Evolutionary conservation across 768 basidiomycete genomes (phyloP), one percentile per base, ranked within the genome.

Genomic region (Megacollybia marginata): DNA sequence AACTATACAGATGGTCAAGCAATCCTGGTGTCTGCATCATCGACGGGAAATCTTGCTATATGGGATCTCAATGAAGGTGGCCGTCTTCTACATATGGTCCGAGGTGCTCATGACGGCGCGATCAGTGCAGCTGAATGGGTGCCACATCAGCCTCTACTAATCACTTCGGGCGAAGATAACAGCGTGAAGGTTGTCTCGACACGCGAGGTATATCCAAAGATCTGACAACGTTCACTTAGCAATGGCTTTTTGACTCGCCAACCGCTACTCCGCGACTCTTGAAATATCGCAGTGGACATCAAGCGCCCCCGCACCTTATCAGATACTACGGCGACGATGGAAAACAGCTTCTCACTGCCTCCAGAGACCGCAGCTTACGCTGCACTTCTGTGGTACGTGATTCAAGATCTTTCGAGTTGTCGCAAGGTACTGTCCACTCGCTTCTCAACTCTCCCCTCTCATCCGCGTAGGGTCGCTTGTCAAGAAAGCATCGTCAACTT

Each of bases 261-360:
- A 87, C 88, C 0, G 73, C 86, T 1, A 71, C 88, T 19, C 95
- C 96, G 1, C 79, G 91, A 49, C 71, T 98, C 10, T 76, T 97
- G 20, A 98, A 97, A 70, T 91, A 80, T 64, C 81, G 96, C 43
- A 86, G 91, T 0, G 96, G 96, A 33, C 96, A 99, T 59, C 88
- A 88, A 55, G 76, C 82, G 1, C 92, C 96, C 15, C 93, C 93
- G 0, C 86, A 93, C 61, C 73, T 93, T 16, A 91, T 99, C 45
- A 78, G 94, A 49, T 97, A 92, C 65, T 97, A 96, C 63, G 95
- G 94, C 11, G 83, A 88, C n/a, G 95, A 99, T 59, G 96, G 96
- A 2, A 99, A 99, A 67, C 85, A 92, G 54, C 69, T 99, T 8
- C 66, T 99, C 43, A 93, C 90, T 4, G 86, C 91, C 4, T 93